A percentile compares a stretch with the other conserved stretches of the same genome.
These are phyloP conservation scores for Nigrospora sphaerica DNA, from an alignment of 2,329 filamentous ascomycete genomes.

Conservation along the genomic window DNA sequence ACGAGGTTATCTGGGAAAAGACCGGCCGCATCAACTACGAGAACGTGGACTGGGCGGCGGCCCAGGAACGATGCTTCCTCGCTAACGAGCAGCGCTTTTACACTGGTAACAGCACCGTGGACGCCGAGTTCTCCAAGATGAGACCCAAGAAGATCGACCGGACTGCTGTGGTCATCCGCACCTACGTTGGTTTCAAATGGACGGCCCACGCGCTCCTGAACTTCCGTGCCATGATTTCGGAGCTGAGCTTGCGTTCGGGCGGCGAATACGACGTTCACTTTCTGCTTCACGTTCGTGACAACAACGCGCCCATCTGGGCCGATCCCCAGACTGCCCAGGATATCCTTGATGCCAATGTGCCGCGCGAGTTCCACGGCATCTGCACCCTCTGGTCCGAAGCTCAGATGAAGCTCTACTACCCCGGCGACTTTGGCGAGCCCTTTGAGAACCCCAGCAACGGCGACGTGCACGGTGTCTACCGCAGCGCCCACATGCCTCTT, in stretches of 20 bases:
- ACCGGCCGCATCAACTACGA: constrained; percentile 50
- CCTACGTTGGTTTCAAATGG: constrained; percentile 74
- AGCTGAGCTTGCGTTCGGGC: constrained; percentile 69
- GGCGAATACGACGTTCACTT: constrained; percentile 81
- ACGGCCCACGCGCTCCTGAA: constrained; percentile 72
- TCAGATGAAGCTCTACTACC: constrained; percentile 75
- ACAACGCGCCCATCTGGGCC: constrained; percentile 73
- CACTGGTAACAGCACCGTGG: constrained; percentile 26
- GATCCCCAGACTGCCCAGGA: constrained; percentile 67
- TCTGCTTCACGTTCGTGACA: constrained; percentile 76
- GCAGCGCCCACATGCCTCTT: constrained; percentile 55
- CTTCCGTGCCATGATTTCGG: constrained; percentile 72
- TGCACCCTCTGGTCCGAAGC: constrained; percentile 79
- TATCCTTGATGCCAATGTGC: constrained; percentile 58
- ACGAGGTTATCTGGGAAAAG: constrained; percentile 48
- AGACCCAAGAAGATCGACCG: constrained; percentile 40
- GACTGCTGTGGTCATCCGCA: constrained; percentile 72
- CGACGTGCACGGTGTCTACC: constrained; percentile 63
- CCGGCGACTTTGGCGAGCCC: constrained; percentile 61
- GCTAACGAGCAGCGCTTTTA: constrained; percentile 59
- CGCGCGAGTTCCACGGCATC: constrained; percentile 72
- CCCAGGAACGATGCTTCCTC: constrained; percentile 46
- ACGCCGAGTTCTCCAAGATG: constrained; percentile 16
- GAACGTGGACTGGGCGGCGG: constrained; percentile 45
- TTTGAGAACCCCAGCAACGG: constrained; percentile 50